These are phyloP conservation scores for Comarum palustre DNA, from an alignment of 306 rosid species.

Conservation along the genomic window DNA sequence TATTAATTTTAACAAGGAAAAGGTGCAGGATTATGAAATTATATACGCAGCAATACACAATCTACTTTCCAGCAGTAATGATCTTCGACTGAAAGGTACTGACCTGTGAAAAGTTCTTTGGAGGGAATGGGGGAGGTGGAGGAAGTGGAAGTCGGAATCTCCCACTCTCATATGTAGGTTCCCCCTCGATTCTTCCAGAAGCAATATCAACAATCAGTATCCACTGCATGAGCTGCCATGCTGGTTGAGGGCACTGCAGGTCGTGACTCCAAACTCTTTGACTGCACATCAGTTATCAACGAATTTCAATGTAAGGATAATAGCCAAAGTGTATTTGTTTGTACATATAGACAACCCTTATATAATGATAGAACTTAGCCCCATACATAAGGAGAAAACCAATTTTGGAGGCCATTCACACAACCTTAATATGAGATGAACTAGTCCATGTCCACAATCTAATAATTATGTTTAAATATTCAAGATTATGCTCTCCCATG, in stretches of 20 bases:
- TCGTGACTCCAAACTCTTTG: conserved; percentile 46
- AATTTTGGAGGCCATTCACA: background rate
- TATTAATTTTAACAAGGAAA: background rate
- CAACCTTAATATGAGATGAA: background rate
- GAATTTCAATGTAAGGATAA: conserved; percentile 16
- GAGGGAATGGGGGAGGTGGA: conserved; percentile 48
- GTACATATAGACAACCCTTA: background rate
- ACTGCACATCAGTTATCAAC: conserved; percentile 37
- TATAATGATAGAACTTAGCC: background rate
- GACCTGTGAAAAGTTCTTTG: conserved; percentile 55
- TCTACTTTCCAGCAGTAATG: background rate
- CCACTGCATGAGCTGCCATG: conserved; percentile 78
- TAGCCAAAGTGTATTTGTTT: background rate
- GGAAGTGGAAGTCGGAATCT: conserved; percentile 38
- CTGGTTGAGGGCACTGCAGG: conserved; percentile 59
- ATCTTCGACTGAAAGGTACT: conserved; percentile 19
- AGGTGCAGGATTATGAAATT: background rate
- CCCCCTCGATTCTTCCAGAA: conserved; percentile 39
- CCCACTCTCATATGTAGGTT: conserved; percentile 31
- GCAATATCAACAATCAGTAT: conserved; percentile 52
- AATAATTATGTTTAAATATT: background rate
- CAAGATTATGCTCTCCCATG: conserved; percentile 18
- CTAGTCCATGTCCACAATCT: too few relatives aligned
- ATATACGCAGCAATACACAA: background rate
- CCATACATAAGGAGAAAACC: background rate